Evolutionary conservation across 345 rosid genomes (phyloP).

Genomic region (Brassica napus): Da-Ae NC_063442.1:15049501-15050000

Average conservation of each 20-base stretch:
- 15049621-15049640: background rate
- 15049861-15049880: constrained; percentile 5
- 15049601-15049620: background rate
- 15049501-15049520: background rate
- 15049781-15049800: background rate
- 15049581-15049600: constrained; percentile 15
- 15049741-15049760: constrained; percentile 6
- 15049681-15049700: constrained; percentile 6
- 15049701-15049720: background rate
- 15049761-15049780: background rate
- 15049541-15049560: background rate
- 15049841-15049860: background rate
- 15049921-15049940: constrained; percentile 17
- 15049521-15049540: background rate
- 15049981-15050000: constrained; percentile 16
- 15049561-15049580: constrained; percentile 9
- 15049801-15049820: background rate
- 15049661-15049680: background rate
- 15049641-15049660: constrained; percentile 11
- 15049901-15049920: background rate
- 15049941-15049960: background rate
- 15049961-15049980: background rate
- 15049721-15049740: background rate
- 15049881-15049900: background rate
- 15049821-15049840: background rate